phyloP scores from a whole-genome alignment of 106 monocot species.

The Chionographis japonica region DNA sequence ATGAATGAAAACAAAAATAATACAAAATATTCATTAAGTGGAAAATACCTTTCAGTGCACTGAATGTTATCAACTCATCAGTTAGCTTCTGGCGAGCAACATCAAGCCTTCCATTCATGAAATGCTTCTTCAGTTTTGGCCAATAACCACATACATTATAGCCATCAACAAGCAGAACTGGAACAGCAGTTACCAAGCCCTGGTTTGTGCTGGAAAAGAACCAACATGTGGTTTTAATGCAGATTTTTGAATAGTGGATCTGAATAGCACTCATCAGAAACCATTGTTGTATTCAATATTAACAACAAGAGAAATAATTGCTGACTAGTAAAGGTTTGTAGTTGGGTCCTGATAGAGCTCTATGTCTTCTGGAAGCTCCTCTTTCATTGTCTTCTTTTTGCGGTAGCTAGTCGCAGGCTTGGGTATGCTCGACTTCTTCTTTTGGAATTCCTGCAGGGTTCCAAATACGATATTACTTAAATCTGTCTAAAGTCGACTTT shows the following conservation, averaged over 20 bases:
- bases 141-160: conserved; percentile 98
- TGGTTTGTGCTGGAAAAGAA: conserved; percentile 68
- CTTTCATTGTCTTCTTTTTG: conserved; percentile 81
- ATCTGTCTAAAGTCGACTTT: background rate
- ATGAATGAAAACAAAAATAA: background rate
- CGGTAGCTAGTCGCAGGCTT: conserved; percentile 81
- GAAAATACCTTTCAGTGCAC: conserved; percentile 70
- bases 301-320: conserved; percentile 10
- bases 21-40: background rate
- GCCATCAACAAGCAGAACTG: conserved; percentile 91
- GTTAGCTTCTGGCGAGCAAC: conserved; percentile 83
- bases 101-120: conserved; percentile 77
- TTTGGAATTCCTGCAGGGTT: conserved; percentile 62
- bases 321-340: conserved; percentile 73
- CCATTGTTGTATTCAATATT: background rate
- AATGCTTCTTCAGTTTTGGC: conserved; percentile 91
- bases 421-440: conserved; percentile 42
- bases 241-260: background rate
- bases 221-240: conserved; percentile 13
- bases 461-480: conserved; percentile 2
- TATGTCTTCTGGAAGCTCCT: conserved; percentile 66
- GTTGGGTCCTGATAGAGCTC: conserved; percentile 68
- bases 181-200: conserved; percentile 67
- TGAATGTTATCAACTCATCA: conserved; percentile 79
- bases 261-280: background rate